Conservation (phyloP, 208 protist species). For the Trichomonas gallinae region DNA sequence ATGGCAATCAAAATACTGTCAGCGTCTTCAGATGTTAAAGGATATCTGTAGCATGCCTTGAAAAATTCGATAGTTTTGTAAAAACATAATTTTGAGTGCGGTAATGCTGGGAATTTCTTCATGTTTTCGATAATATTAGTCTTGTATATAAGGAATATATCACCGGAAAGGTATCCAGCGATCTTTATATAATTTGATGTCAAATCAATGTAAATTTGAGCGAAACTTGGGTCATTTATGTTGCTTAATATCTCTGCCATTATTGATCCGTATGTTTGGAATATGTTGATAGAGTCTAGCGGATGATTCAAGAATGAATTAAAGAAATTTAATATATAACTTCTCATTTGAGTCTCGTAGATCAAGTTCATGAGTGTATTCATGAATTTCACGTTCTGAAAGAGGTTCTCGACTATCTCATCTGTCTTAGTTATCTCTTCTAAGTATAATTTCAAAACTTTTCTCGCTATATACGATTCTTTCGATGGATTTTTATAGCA, state of each 20-base stretch:
- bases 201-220: background rate
- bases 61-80: background rate
- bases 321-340: background rate
- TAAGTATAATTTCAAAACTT: background rate
- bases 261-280: background rate
- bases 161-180: background rate
- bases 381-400: background rate
- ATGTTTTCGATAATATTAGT: background rate
- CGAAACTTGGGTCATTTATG: background rate
- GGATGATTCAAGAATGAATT: background rate
- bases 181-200: background rate
- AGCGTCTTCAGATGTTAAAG: background rate
- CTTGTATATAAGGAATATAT: background rate
- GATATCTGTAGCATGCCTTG: background rate
- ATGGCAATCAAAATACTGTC: background rate
- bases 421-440: background rate
- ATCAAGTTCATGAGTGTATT: background rate
- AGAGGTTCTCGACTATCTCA: background rate
- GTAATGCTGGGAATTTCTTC: background rate
- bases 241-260: background rate
- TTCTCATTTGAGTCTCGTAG: background rate
- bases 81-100: background rate
- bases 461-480: background rate
- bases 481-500: background rate
- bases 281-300: background rate